phyloP scores from a whole-genome alignment of 208 protist genomes.

The Acanthamoeba lenticulata region DNA sequence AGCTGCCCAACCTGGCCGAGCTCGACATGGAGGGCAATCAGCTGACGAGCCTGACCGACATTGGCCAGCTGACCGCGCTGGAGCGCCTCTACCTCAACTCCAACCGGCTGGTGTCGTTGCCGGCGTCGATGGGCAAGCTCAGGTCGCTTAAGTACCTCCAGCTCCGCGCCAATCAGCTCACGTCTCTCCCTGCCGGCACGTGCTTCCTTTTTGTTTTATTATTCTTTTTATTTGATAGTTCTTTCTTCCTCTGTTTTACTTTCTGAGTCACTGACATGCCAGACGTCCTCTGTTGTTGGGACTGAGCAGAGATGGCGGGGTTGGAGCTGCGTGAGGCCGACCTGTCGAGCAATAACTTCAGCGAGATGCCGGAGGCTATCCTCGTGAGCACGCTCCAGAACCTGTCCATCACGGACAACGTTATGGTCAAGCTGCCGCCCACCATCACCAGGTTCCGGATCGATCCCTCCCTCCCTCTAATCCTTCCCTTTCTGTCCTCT shows the following conservation, averaged over 20 bases:
- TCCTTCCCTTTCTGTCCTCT: too few relatives aligned
- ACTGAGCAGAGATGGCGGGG: neutral
- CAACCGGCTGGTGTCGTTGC: neutral
- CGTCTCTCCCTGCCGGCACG: neutral
- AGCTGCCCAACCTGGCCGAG: neutral
- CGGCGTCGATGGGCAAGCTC: neutral
- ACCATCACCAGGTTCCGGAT: neutral
- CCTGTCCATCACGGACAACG: neutral
- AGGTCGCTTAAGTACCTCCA: neutral
- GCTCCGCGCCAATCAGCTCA: constrained; percentile 7
- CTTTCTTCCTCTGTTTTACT: too few relatives aligned
- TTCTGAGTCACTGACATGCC: too few relatives aligned
- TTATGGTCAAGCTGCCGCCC: neutral
- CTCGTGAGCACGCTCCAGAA: neutral
- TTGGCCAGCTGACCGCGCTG: neutral
- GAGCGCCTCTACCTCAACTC: constrained; percentile 1
- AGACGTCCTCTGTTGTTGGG: too few relatives aligned
- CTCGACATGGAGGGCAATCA: constrained; percentile 6
- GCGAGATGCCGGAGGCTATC: neutral
- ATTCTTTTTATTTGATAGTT: too few relatives aligned
- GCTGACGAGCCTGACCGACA: neutral
- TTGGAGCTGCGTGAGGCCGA: neutral
- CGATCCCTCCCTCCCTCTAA: too few relatives aligned
- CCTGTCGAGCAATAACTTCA: neutral
- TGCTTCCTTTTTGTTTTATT: too few relatives aligned